These are phyloP conservation scores for Phialophora macrospora DNA, from an alignment of 2,329 filamentous ascomycete species.

Conservation along the genomic window DNA sequence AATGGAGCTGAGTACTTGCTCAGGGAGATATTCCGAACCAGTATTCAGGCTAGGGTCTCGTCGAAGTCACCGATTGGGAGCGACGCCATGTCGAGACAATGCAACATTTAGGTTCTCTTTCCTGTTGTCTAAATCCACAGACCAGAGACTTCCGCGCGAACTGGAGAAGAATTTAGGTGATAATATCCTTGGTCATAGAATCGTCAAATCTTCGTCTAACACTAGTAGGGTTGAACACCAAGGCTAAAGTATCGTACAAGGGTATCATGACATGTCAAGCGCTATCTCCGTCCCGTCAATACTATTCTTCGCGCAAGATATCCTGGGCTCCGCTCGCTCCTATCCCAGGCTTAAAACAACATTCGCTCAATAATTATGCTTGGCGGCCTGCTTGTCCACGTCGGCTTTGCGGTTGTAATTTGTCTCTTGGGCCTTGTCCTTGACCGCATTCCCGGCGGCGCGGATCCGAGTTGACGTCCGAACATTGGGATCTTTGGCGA, in stretches of 20 bases:
- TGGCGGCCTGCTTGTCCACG: constrained; percentile 33
- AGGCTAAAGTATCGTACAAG: constrained; percentile 16
- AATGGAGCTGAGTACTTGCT: not conserved
- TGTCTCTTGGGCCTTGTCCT: constrained; percentile 32
- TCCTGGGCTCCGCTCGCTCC: not conserved
- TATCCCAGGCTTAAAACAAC: not conserved
- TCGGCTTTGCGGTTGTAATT: constrained; percentile 31
- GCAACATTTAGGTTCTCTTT: not conserved
- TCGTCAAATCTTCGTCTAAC: constrained; percentile 12
- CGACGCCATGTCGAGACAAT: not conserved
- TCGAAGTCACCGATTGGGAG: not conserved
- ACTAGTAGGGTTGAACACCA: constrained; percentile 1
- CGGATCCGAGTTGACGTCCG: constrained; percentile 29
- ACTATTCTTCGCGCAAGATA: not conserved
- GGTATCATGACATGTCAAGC: constrained; percentile 26
- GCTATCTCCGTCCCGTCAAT: not conserved
- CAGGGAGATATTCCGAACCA: no score
- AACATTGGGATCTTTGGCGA: constrained; percentile 36
- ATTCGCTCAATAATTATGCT: constrained; percentile 32
- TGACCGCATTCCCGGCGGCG: constrained; percentile 34
- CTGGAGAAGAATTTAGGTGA: not conserved
- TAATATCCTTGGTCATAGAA: not conserved
- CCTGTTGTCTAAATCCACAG: not conserved
- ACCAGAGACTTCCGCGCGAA: not conserved
- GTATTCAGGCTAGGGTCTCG: not conserved